Base-by-base conservation (phyloP, 441 rosid species). In the Erodium moschatum region DNA sequence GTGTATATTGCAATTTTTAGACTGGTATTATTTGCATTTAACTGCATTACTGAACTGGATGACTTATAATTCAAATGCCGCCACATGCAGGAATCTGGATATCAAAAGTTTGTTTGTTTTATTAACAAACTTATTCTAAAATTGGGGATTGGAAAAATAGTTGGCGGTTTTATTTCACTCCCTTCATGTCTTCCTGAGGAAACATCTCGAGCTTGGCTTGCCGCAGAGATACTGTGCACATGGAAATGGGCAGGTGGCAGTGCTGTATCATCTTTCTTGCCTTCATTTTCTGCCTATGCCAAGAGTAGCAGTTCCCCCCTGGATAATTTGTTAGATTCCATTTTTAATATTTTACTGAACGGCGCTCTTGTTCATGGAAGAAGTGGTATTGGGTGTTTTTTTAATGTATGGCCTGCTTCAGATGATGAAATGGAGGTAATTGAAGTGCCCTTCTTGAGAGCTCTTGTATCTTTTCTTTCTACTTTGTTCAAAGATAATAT, bases 231-330 rank as follows among this genome's bases (percentile, higher is more conserved):
- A 58, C 78, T 94, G 67, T 91, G 97, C 85, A 85, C 89, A 24
- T 94, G 98, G 97, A 82, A 87, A 79, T 89, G 98, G 98, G 85
- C 88, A 56, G 97, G 96, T 56, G 96, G 99, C 73, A 79, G 79
- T 81, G 91, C 86, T 70, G 62, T 79, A 54, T 72, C 80, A 77
- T 84, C 92, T 70, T 94, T 94, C 79, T 75, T 94, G 70, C 97
- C 97, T 70, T 70, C 70, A 12, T 72, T 94, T 73, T 77, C 79
- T 79, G 75, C 80, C 38, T 84, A 76, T 84, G 79, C 85, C 80
- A 84, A 79, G 84, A 76, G 74, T 67, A 78, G 75, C 74, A 63
- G 42, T 65, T 61, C 72, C 71, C 73, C 72, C 44, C 69, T 38
- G 68, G 84, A 82, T 72, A 77, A 73, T 75, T 73, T 85, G 19